These are phyloP conservation scores for Taxillus chinensis DNA, from an alignment of 164 flowering plant species.

Conservation along the genomic window DNA sequence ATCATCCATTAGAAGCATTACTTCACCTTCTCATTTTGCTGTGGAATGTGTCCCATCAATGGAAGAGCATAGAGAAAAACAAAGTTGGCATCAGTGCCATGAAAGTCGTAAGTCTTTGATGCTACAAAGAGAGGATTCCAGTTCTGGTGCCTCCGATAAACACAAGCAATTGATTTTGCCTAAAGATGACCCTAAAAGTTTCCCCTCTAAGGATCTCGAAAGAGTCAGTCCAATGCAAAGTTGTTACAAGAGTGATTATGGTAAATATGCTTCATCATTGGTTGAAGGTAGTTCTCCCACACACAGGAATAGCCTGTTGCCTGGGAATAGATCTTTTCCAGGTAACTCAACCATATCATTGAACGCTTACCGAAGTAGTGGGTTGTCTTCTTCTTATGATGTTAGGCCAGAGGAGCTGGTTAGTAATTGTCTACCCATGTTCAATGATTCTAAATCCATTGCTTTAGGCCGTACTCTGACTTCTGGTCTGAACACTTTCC, in stretches of 20 bases:
- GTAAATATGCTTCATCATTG: conserved; percentile 3
- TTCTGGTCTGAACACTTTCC: conserved; percentile 9
- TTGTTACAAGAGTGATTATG: conserved; percentile 4
- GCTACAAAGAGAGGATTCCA: conserved; percentile 11
- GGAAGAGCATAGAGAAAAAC: conserved; percentile 18
- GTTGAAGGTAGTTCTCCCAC: conserved; percentile 7
- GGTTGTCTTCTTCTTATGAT: conserved; percentile 6
- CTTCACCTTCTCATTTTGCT: conserved; percentile 6
- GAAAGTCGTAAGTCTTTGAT: conserved; percentile 12
- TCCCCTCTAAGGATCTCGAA: conserved; percentile 11
- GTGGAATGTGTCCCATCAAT: conserved; percentile 2
- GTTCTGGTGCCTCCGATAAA: conserved; percentile 1
- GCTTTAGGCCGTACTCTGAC: conserved; percentile 8
- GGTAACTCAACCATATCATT: conserved; percentile 9
- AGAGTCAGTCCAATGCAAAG: conserved; percentile 10
- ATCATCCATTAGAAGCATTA: conserved; percentile 9
- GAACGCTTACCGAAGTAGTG: not conserved
- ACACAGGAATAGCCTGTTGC: conserved; percentile 7
- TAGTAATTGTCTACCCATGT: conserved; percentile 1
- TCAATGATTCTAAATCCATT: conserved; percentile 12
- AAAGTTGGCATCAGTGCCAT: conserved; percentile 10
- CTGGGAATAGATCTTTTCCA: conserved; percentile 12
- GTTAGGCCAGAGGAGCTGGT: conserved; percentile 8
- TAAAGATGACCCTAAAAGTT: conserved; percentile 9
- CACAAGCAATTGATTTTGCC: conserved; percentile 4